Base-by-base conservation (phyloP, 164 flowering plant genomes). In the Piper longum region DNA sequence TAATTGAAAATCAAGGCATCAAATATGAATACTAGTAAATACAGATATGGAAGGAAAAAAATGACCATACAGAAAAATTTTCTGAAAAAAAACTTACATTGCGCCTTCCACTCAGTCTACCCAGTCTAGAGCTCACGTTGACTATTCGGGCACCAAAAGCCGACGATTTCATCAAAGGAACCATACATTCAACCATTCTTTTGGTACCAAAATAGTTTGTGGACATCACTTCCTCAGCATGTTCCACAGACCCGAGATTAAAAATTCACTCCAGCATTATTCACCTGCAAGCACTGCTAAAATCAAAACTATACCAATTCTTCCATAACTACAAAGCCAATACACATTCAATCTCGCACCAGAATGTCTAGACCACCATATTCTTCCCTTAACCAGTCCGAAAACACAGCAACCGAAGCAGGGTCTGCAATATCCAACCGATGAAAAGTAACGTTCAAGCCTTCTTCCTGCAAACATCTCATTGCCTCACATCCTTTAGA, bases 241-340 rank as follows among this genome's bases (percentile, higher is more conserved):
- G 63, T 61, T 85, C 93, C 64, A 88, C 84, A 62, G 84, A 72
- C 51, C 93, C 96, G 61, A 74, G 55, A 73, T 90, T 93, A 79
- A 74, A 74, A 85, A 65, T 87, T 93, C 39, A 88, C 81, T 69
- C 92, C 99, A 7, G 96, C 97, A 82, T 93, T 93, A 69, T 93
- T 93, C 41, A 90, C 77, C 97, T 90, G 83, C 75, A 74, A 14
- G 8, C 52, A 42, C 2, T 41, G 19, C 5, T 41, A 4, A 60
- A 43, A 43, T 17, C 16, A 16, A 41, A 60, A 60, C 16, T 51
- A 9, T 48, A 3, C 42, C 62, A 12, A 57, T 57, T 14, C 36
- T 41, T 12, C 4, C 52, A 57, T 6, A 42, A 52, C 52, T 62
- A 6, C 40, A 52, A 54, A 36, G 48, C 41, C 5, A n/a, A 56